Percentiles rank a stretch among this genome's conserved stretches.
These are phyloP conservation scores for Talaromyces liani DNA, from an alignment of 495 filamentous ascomycete species.

Conservation along the genomic window DNA sequence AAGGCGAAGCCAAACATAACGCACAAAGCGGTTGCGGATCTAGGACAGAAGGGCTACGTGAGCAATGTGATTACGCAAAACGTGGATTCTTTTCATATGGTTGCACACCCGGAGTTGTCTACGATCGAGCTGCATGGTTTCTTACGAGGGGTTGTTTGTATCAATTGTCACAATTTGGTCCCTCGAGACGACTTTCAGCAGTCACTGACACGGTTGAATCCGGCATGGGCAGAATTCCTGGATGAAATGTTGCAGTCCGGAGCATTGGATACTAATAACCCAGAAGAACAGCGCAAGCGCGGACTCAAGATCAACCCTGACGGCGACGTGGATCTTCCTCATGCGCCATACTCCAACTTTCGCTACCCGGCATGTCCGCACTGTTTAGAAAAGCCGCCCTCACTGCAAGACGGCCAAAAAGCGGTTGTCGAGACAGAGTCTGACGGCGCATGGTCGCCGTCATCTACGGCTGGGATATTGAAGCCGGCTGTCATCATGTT, in stretches of 20 bases:
- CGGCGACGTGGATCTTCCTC: slow-evolving; percentile 88
- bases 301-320: slow-evolving; percentile 86
- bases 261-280: slow-evolving; percentile 70
- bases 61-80: slow-evolving; percentile 87
- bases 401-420: slow-evolving; percentile 40
- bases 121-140: slow-evolving; percentile 90
- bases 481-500: slow-evolving; percentile 96
- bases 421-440: slow-evolving; percentile 67
- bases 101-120: slow-evolving; percentile 63
- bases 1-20: slow-evolving; percentile 72
- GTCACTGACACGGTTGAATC: slow-evolving; percentile 72
- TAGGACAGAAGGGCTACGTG: slow-evolving; percentile 65
- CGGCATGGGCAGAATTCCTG: slow-evolving; percentile 76
- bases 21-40: slow-evolving; percentile 65
- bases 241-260: slow-evolving; percentile 60
- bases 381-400: slow-evolving; percentile 64
- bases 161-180: slow-evolving; percentile 63
- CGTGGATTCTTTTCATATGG: slow-evolving; percentile 86
- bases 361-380: slow-evolving; percentile 83
- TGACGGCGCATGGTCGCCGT: slow-evolving; percentile 70
- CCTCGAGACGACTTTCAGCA: slow-evolving; percentile 67
- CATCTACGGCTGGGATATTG: slow-evolving; percentile 69
- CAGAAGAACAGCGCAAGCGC: slow-evolving; percentile 54
- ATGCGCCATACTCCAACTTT: slow-evolving; percentile 81
- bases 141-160: slow-evolving; percentile 70